A percentile compares a stretch with the other conserved stretches of the same genome.
phyloP scores from a whole-genome alignment of 2,329 filamentous ascomycete species.

The Tolypocladium tundrense region DNA sequence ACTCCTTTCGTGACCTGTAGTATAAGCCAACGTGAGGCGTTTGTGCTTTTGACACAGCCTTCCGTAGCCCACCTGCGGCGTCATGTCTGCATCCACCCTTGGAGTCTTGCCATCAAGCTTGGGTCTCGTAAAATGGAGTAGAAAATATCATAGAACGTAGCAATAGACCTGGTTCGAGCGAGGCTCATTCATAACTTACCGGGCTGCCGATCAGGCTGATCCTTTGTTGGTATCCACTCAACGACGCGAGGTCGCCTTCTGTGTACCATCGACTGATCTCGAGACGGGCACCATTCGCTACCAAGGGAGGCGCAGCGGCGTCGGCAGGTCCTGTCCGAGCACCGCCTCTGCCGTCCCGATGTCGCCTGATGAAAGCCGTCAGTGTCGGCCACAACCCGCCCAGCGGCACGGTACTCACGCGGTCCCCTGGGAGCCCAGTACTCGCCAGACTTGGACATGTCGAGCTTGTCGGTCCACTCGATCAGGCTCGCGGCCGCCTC shows the following conservation, averaged over 20 bases:
- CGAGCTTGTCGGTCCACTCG: constrained; percentile 52
- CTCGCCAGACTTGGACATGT: constrained; percentile 56
- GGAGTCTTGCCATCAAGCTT: background rate
- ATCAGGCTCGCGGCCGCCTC: constrained; percentile 53
- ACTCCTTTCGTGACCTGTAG: background rate
- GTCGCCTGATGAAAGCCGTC: constrained; percentile 35
- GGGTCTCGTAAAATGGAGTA: background rate
- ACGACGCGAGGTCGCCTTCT: background rate
- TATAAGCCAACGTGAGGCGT: background rate
- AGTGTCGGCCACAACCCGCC: background rate
- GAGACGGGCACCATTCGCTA: constrained; percentile 19
- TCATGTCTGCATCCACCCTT: background rate
- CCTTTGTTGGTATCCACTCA: background rate
- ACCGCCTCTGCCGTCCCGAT: constrained; percentile 58
- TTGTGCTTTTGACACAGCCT: background rate
- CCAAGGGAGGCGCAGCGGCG: constrained; percentile 58
- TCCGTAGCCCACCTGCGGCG: background rate
- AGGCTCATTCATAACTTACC: background rate
- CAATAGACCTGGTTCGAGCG: background rate
- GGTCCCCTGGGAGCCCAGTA: constrained; percentile 66
- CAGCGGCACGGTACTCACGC: constrained; percentile 31
- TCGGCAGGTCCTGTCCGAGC: constrained; percentile 50
- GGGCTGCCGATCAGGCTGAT: background rate
- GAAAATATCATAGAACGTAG: background rate
- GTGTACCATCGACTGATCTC: background rate